Percentiles rank a stretch among this genome's conserved stretches.
Evolutionary conservation across 2,329 filamentous ascomycete genomes (phyloP).

Genomic region (Aspergillus transmontanensis): DNA sequence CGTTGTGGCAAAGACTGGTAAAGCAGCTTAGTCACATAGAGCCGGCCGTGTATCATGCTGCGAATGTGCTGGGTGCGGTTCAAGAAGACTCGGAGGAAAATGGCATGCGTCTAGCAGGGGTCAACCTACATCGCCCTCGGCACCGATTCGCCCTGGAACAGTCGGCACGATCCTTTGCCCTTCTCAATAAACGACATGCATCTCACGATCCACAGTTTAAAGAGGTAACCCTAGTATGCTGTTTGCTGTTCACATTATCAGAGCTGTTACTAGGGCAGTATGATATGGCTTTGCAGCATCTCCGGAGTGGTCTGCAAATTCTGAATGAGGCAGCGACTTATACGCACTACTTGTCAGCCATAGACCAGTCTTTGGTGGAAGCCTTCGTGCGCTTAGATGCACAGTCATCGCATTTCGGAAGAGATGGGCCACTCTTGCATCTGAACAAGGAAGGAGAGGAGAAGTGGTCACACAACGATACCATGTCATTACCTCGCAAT

Average conservation of each 20-base stretch:
- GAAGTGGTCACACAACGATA: background rate
- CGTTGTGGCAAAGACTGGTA: slow-evolving; percentile 1
- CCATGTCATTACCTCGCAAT: background rate
- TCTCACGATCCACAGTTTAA: background rate
- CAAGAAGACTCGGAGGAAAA: background rate
- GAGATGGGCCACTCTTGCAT: background rate
- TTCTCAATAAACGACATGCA: background rate
- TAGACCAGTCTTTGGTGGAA: slow-evolving; percentile 3
- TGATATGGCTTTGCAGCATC: background rate
- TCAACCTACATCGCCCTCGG: background rate
- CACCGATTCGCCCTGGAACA: slow-evolving; percentile 9
- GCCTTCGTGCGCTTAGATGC: slow-evolving; percentile 8
- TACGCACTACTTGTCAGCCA: background rate
- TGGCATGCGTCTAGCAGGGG: background rate
- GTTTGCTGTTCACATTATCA: background rate
- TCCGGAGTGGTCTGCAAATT: slow-evolving; percentile 1
- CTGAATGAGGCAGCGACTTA: background rate
- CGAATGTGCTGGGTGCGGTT: slow-evolving; percentile 1
- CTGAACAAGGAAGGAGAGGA: background rate
- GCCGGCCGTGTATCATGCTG: slow-evolving; percentile 7
- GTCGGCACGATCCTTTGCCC: background rate
- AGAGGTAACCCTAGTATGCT: slow-evolving; percentile 4
- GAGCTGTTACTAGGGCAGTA: background rate
- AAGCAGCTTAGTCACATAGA: slow-evolving; percentile 1
- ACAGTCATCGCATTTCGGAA: background rate